Base-by-base conservation (phyloP, 2,329 filamentous ascomycete genomes). In the Neonectria punicea region DNA sequence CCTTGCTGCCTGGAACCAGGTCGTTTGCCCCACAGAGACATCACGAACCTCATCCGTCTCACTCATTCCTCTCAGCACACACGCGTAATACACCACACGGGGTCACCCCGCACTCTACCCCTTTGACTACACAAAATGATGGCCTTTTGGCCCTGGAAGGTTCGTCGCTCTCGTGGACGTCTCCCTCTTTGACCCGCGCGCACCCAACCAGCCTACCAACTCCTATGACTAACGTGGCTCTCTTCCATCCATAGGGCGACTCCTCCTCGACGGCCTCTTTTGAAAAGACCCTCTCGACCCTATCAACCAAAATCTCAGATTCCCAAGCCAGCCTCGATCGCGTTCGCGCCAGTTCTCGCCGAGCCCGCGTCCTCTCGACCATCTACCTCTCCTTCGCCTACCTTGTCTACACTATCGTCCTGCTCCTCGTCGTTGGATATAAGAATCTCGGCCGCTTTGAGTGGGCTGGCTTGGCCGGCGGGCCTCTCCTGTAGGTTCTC, bases 371-470 rank as follows among this genome's bases (percentile, higher is more conserved):
- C 41, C 87, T 98, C 60, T 94, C 90, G 89, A 97, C 94, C 0
- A 87, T 99, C 14, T 99, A 98, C 78, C 90, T 94, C 3, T 90
- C 90, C 61, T 95, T 99, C 74, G 93, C 91, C 55, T 99, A 98
- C 79, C 90, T 98, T 4, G 88, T 98, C 51, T 94, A 93, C 73
- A 87, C 90, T 10, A 89, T 97, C 30, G 91, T 98, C 58, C 85
- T 97, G 49, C 86, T 91, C 4, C 85, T 99, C 7, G 93, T 98
- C 8, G 89, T 97, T 4, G 96, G 96, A 56, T 93, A 91, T 84
- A 86, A 89, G 70, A 91, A 92, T 71, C 92, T 96, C 86, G 90
- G 91, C 4, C 75, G 89, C 0, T 83, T 87, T 67, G 95, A 98
- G 82, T 96, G 94, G 83, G 89, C 89, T 7, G 91, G 90, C 51